These are phyloP conservation scores for Mortierella sp. DNA, from an alignment of 371 early-diverging fungal species.

Conservation along the genomic window DNA sequence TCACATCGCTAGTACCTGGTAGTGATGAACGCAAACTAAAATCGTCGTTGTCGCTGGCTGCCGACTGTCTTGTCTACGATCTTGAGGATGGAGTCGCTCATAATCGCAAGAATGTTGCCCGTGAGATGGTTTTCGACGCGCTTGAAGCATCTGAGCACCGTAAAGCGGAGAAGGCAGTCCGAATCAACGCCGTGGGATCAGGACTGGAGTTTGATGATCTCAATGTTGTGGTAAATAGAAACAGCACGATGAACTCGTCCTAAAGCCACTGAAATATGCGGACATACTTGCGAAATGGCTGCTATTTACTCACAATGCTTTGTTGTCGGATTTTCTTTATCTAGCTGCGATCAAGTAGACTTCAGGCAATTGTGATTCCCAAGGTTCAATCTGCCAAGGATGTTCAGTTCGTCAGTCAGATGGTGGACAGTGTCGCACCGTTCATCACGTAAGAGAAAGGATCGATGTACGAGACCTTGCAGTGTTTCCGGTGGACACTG, in stretches of 20 bases:
- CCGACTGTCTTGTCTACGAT: constrained; percentile 91
- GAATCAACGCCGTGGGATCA: constrained; percentile 89
- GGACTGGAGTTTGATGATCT: constrained; percentile 87
- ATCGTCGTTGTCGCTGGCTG: constrained; percentile 73
- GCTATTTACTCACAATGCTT: not conserved
- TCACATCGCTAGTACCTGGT: constrained; percentile 84
- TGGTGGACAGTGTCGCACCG: constrained; percentile 82
- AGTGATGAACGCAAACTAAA: constrained; percentile 92
- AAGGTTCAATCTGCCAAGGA: constrained; percentile 88
- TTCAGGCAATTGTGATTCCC: constrained; percentile 90
- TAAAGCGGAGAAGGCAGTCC: constrained; percentile 83
- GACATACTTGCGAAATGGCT: too few species aligned
- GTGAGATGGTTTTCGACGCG: constrained; percentile 81
- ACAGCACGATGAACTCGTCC: too few species aligned
- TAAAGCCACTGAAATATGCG: too few species aligned
- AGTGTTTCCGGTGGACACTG: too few species aligned
- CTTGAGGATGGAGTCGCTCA: constrained; percentile 91
- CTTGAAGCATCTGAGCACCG: constrained; percentile 73
- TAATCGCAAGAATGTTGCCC: constrained; percentile 83
- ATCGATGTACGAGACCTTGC: too few species aligned
- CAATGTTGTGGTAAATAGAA: constrained; percentile 81
- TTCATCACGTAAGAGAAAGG: constrained; percentile 65
- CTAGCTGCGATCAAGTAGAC: constrained; percentile 74
- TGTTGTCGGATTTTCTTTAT: not conserved
- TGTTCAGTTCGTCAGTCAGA: constrained; percentile 79